A percentile compares a stretch with the other conserved stretches of the same genome.
Conservation (phyloP, 2,329 filamentous ascomycete species). For the Podosphaera xanthii region DNA sequence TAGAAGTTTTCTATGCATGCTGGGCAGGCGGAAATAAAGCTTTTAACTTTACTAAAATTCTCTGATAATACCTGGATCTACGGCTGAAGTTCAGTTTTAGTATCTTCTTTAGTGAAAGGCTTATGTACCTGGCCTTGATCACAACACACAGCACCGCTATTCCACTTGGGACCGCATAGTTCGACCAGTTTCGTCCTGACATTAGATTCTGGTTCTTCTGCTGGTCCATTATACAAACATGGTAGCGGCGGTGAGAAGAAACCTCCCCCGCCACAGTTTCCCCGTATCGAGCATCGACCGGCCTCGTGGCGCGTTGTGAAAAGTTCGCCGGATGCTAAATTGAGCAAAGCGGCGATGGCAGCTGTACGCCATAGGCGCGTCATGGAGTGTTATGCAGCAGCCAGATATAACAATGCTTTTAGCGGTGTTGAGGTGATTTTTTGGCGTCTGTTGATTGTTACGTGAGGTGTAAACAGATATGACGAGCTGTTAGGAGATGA, state of each 20-base stretch:
- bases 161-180: slow-evolving; percentile 77
- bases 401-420: too few relatives aligned
- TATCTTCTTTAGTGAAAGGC: not conserved
- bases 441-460: too few relatives aligned
- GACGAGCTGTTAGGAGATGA: too few relatives aligned
- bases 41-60: slow-evolving; percentile 69
- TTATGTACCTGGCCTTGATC: slow-evolving; percentile 44
- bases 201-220: slow-evolving; percentile 47
- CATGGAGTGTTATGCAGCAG: not conserved
- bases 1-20: slow-evolving; percentile 98
- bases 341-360: slow-evolving; percentile 7
- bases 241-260: slow-evolving; percentile 79
- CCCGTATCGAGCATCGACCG: slow-evolving; percentile 74
- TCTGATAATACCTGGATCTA: slow-evolving; percentile 59
- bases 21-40: slow-evolving; percentile 78
- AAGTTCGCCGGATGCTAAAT: slow-evolving; percentile 9
- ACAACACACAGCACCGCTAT: slow-evolving; percentile 66
- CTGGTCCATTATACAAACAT: slow-evolving; percentile 74
- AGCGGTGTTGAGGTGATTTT: too few relatives aligned
- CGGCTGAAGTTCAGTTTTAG: slow-evolving; percentile 1
- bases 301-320: slow-evolving; percentile 46
- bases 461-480: too few relatives aligned
- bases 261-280: slow-evolving; percentile 74
- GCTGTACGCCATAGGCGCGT: slow-evolving; percentile 5
- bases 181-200: slow-evolving; percentile 58